Percentiles rank a stretch among this genome's conserved stretches.
These are phyloP conservation scores for Trichomonascus vanleenenianus DNA, from an alignment of 805 yeast genomes.

Conservation along the genomic window DNA sequence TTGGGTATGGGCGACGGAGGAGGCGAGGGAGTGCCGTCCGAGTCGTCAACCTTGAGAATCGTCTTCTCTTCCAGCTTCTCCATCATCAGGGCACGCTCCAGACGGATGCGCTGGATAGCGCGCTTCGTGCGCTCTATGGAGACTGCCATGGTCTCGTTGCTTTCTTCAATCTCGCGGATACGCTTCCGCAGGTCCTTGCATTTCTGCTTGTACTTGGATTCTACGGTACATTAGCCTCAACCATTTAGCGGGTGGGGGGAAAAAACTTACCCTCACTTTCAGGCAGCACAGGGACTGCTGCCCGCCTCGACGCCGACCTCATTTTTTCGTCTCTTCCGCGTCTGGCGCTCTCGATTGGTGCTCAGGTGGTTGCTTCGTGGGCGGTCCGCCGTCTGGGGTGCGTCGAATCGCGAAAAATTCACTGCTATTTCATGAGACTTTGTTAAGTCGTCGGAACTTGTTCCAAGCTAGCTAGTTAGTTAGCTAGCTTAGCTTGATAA, in stretches of 20 bases:
- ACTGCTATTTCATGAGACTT: not conserved
- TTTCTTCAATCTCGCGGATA: constrained; percentile 63
- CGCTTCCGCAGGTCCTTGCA: constrained; percentile 65
- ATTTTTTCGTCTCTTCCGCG: not conserved
- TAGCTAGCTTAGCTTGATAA: too few species aligned
- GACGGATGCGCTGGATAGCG: constrained; percentile 66
- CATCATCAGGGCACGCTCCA: constrained; percentile 73
- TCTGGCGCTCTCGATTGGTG: not conserved
- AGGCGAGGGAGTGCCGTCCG: constrained; percentile 24
- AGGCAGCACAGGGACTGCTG: constrained; percentile 1
- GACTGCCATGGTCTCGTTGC: constrained; percentile 66
- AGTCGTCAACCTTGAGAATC: constrained; percentile 20
- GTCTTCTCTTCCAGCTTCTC: constrained; percentile 63
- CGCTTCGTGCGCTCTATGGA: constrained; percentile 72
- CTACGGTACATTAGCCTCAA: too few species aligned
- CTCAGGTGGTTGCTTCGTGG: not conserved
- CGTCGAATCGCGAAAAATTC: not conserved
- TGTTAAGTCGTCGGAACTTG: not conserved
- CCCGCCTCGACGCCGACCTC: not conserved
- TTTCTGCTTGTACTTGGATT: constrained; percentile 46
- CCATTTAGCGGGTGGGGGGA: too few species aligned
- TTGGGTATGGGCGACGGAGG: constrained; percentile 20
- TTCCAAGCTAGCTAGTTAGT: too few species aligned
- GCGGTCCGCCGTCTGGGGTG: not conserved
- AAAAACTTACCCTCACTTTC: constrained; percentile 2